Percentiles rank a stretch among this genome's conserved stretches.
Conservation (phyloP, 768 basidiomycete species). For the Collybia nuda region DNA sequence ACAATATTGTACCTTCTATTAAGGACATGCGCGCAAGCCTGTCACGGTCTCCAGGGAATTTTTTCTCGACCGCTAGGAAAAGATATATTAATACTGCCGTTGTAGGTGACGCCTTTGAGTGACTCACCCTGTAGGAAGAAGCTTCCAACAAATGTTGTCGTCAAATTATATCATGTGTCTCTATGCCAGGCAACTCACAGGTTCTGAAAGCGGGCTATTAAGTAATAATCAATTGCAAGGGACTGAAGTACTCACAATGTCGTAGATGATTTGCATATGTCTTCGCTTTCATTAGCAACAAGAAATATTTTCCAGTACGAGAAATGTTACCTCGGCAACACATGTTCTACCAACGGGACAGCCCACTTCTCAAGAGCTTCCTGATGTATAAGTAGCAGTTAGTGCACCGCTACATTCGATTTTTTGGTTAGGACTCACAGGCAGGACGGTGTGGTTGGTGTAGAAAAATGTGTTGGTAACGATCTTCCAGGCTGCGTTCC, state of each 20-base stretch:
- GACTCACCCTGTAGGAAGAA: conserved; percentile 69
- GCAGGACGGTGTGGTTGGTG: conserved; percentile 93
- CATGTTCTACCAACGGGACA: conserved; percentile 79
- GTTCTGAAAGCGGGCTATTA: conserved; percentile 34
- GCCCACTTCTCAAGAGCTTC: conserved; percentile 93
- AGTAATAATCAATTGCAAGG: not conserved
- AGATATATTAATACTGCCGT: not conserved
- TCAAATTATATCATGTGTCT: not conserved
- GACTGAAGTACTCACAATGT: conserved; percentile 57
- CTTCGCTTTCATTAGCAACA: conserved; percentile 25
- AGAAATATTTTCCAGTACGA: not conserved
- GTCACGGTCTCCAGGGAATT: conserved; percentile 86
- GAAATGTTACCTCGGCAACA: conserved; percentile 68
- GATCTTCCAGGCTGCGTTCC: conserved; percentile 87
- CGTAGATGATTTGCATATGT: conserved; percentile 91
- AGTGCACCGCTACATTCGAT: not conserved
- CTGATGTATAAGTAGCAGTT: conserved; percentile 26
- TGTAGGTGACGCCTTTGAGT: too few relatives aligned
- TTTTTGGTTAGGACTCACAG: conserved; percentile 47
- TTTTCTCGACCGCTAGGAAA: conserved; percentile 72
- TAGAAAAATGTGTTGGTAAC: conserved; percentile 91
- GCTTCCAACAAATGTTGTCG: conserved; percentile 23
- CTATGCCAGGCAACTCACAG: conserved; percentile 33
- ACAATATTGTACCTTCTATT: conserved; percentile 66
- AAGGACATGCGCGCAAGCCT: conserved; percentile 84